Evolutionary conservation across 2,329 filamentous ascomycete species (phyloP).

Genomic region (Ophiostoma australiae): DNA sequence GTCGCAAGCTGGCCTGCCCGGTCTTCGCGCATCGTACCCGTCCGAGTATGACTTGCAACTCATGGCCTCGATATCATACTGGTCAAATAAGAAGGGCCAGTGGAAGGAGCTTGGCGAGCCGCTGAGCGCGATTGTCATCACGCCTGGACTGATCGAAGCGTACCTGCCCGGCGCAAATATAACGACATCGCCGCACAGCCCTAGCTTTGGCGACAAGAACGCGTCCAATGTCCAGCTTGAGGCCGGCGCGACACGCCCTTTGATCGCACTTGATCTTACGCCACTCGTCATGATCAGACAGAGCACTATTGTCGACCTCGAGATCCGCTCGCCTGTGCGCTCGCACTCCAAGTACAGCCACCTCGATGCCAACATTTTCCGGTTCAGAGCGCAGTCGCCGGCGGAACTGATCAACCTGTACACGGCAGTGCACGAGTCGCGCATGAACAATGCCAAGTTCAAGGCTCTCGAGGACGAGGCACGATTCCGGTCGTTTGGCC

Average conservation of each 20-base stretch:
- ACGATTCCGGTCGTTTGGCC: slow-evolving; percentile 67
- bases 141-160: slow-evolving; percentile 54
- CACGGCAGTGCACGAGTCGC: slow-evolving; percentile 76
- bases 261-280: slow-evolving; percentile 76
- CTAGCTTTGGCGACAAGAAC: background rate
- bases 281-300: slow-evolving; percentile 85
- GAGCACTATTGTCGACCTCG: slow-evolving; percentile 88
- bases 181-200: slow-evolving; percentile 14
- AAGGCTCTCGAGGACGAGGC: slow-evolving; percentile 62
- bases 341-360: slow-evolving; percentile 62
- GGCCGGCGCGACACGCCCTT: slow-evolving; percentile 40
- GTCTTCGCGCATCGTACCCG: slow-evolving; percentile 46
- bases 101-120: slow-evolving; percentile 56
- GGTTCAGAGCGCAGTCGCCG: slow-evolving; percentile 75
- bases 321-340: slow-evolving; percentile 82
- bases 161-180: slow-evolving; percentile 25
- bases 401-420: slow-evolving; percentile 80
- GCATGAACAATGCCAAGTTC: slow-evolving; percentile 89
- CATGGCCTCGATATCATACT: slow-evolving; percentile 55
- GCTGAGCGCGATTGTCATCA: slow-evolving; percentile 52
- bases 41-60: slow-evolving; percentile 44
- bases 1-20: slow-evolving; percentile 63
- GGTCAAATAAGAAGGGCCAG: slow-evolving; percentile 54
- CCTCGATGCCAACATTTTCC: slow-evolving; percentile 68
- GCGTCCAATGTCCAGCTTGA: slow-evolving; percentile 31